Conservation (phyloP, 2,329 filamentous ascomycete genomes). For the Fusarium virguliforme region DNA sequence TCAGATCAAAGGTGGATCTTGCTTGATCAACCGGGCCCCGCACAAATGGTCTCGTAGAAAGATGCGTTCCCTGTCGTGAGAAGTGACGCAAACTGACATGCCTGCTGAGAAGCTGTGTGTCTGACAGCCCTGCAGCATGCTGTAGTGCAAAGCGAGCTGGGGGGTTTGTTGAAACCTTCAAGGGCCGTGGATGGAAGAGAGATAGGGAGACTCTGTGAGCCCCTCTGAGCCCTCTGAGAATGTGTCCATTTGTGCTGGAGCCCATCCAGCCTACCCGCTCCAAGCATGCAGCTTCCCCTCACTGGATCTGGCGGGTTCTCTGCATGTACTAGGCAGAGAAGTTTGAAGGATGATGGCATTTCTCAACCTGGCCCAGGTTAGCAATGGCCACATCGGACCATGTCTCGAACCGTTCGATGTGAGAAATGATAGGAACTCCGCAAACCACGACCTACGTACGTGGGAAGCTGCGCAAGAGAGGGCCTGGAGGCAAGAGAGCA, state of each 20-base stretch:
- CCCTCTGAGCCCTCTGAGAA: conserved; percentile 5
- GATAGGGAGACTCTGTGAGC: neutral
- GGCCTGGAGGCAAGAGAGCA: neutral
- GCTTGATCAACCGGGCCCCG: conserved; percentile 5
- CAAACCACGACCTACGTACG: neutral
- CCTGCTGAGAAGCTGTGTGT: conserved; percentile 2
- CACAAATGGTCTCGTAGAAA: neutral
- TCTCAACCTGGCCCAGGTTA: neutral
- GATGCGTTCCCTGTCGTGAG: neutral
- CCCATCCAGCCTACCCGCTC: neutral
- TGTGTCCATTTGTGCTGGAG: neutral
- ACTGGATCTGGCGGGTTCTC: neutral
- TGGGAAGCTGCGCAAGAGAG: conserved; percentile 1
- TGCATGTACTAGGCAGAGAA: neutral
- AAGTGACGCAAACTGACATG: conserved; percentile 13
- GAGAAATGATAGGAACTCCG: conserved; percentile 13
- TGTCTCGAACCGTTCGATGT: conserved; percentile 14
- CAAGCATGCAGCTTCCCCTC: neutral
- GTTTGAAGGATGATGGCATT: neutral
- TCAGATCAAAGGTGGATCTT: conserved; percentile 14
- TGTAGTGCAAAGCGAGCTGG: neutral
- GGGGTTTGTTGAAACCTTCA: neutral
- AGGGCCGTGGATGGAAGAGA: conserved; percentile 3
- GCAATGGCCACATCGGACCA: conserved; percentile 13
- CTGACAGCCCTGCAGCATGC: conserved; percentile 5